Percentiles rank a stretch among this genome's conserved stretches.
These are phyloP conservation scores for Hemileccinum impolitum DNA, from an alignment of 768 basidiomycete species.

Conservation along the genomic window DNA sequence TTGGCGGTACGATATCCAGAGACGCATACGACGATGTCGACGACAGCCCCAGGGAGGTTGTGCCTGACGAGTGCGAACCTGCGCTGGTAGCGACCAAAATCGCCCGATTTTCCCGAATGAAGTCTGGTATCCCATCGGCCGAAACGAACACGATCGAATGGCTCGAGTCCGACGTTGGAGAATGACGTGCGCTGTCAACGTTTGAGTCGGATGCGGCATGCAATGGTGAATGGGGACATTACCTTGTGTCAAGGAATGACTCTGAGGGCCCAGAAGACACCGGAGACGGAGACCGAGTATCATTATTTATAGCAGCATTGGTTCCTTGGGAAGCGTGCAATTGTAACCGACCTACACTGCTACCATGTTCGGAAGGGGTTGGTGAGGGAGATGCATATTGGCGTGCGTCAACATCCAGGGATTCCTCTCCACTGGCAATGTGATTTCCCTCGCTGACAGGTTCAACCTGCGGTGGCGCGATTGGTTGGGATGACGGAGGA, in stretches of 20 bases:
- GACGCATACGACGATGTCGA: slow-evolving; percentile 27
- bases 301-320: background rate
- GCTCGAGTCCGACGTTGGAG: slow-evolving; percentile 12
- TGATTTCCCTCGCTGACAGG: background rate
- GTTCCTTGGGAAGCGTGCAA: background rate
- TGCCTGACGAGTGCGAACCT: slow-evolving; percentile 19
- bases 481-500: background rate
- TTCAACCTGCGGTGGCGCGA: background rate
- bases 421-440: background rate
- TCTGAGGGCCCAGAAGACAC: slow-evolving; percentile 11
- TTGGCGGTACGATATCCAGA: background rate
- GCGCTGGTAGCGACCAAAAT: slow-evolving; percentile 30
- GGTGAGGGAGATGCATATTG: slow-evolving; percentile 18
- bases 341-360: slow-evolving; percentile 7
- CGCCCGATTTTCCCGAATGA: slow-evolving; percentile 30
- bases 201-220: background rate
- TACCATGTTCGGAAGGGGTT: slow-evolving; percentile 29
- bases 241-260: slow-evolving; percentile 18
- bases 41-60: slow-evolving; percentile 16
- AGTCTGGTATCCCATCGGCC: slow-evolving; percentile 29
- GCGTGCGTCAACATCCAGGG: background rate
- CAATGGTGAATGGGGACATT: background rate
- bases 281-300: slow-evolving; percentile 10
- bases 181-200: slow-evolving; percentile 2
- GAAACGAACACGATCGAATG: slow-evolving; percentile 30